Percentiles rank a stretch among this genome's conserved stretches.
Conservation (phyloP, 768 basidiomycete genomes). For the Daedaleopsis nitida region DNA sequence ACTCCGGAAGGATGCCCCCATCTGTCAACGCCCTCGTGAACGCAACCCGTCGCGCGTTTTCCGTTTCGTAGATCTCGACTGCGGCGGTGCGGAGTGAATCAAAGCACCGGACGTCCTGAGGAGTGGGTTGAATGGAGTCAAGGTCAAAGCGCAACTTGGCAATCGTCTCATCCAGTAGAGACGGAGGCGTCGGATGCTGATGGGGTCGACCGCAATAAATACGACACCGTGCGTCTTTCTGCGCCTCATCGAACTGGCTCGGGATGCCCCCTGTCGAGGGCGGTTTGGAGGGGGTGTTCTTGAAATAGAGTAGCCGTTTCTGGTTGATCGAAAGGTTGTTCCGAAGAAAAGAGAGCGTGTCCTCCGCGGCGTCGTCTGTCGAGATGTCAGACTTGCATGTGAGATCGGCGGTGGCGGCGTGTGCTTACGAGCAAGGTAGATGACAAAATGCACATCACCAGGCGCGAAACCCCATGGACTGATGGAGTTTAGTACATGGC, state of each 20-base stretch:
- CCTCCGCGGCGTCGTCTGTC: too few species aligned
- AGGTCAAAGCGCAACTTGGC: neutral
- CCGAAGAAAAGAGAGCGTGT: neutral
- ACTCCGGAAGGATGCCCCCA: neutral
- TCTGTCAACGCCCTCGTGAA: neutral
- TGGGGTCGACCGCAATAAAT: neutral
- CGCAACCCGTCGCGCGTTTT: neutral
- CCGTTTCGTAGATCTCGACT: neutral
- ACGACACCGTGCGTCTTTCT: too few species aligned
- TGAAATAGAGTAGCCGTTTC: neutral
- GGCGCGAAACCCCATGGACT: too few species aligned
- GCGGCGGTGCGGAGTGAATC: neutral
- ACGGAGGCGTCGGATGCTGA: neutral
- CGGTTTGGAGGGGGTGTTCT: neutral
- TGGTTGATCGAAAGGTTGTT: too few species aligned
- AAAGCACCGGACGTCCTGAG: neutral
- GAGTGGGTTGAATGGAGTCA: neutral
- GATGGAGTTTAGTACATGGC: too few species aligned
- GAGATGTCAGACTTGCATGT: too few species aligned
- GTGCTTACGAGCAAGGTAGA: too few species aligned
- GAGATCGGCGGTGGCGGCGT: too few species aligned
- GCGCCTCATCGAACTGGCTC: neutral
- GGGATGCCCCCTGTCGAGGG: neutral
- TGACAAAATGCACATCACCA: too few species aligned
- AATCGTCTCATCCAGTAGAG: constrained; percentile 1